phyloP scores from a whole-genome alignment of 257 asterid species.

The Ilex aquifolium region DNA sequence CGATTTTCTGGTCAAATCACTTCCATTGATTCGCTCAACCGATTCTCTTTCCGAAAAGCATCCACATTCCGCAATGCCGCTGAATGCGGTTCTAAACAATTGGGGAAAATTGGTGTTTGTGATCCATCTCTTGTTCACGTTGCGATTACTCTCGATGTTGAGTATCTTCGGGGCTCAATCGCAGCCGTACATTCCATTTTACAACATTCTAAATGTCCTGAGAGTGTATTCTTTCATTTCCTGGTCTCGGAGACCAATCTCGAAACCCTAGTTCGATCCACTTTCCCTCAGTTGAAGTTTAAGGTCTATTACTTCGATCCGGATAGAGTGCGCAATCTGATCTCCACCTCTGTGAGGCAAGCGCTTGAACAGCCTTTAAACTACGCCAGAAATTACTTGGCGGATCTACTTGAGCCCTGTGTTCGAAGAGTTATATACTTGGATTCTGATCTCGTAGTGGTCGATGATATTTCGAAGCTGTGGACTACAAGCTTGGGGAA shows the following conservation, averaged over 20 bases:
- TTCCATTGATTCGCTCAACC: not conserved
- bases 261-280: conserved; percentile 12
- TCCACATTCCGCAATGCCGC: conserved; percentile 7
- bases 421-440: conserved; percentile 16
- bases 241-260: conserved; percentile 12
- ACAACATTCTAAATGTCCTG: conserved; percentile 12
- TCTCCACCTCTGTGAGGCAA: conserved; percentile 14
- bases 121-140: conserved; percentile 16
- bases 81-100: conserved; percentile 6
- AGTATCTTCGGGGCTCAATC: conserved; percentile 15
- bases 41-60: conserved; percentile 9
- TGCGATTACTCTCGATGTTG: conserved; percentile 13
- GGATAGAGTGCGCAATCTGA: conserved; percentile 9
- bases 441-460: conserved; percentile 16
- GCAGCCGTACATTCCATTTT: conserved; percentile 21
- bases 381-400: conserved; percentile 20
- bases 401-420: conserved; percentile 14
- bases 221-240: conserved; percentile 16
- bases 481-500: conserved; percentile 19
- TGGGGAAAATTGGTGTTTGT: conserved; percentile 5
- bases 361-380: conserved; percentile 21
- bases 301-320: conserved; percentile 17
- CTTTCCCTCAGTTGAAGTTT: conserved; percentile 19
- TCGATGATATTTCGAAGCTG: conserved; percentile 21
- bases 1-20: not conserved